Base-by-base conservation (phyloP, 306 rosid genomes). In the Senna tora region DNA sequence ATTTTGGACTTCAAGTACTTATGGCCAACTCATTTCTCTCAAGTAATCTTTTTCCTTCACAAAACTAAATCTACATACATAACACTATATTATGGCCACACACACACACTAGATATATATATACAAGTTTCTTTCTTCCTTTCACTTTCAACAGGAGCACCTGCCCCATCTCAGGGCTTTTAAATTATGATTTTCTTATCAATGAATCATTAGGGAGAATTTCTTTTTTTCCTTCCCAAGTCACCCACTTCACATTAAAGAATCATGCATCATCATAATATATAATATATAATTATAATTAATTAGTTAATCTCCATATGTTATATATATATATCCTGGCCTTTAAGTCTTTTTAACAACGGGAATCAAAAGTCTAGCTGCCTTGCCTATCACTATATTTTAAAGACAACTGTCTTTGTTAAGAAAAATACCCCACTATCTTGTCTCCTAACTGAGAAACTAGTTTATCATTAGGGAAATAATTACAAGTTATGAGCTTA, bases 381-480 rank as follows among this genome's bases (percentile, higher is more conserved):
- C 69, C 36, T 17, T 61, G 53, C 61, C 71, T 42, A 74, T 78
- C 73, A 55, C 71, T 75, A 75, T 76, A 47, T 21, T 43, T 80
- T 41, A 41, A 41, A 43, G 78, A 83, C 90, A 81, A 62, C 80
- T 83, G 84, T 79, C 77, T 75, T 76, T 63, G 75, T 73, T 64
- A 72, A 69, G 80, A 77, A 74, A 73, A 72, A 60, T 34, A 16
- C 79, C 47, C 69, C 53, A 72, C 39, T 42, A 52, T n/a, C 72
- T 79, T 85, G 87, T 82, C 86, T 71, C 85, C 84, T 45, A 67
- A 77, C 76, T 70, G 66, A 74, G 79, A 73, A 76, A 71, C 75
- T 65, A 51, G 77, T 63, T 66, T 84, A 72, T 72, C 65, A 75
- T 70, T 54, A 71, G 69, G 53, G 69, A 72, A 67, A 78, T 75